phyloP scores from a whole-genome alignment of 2,329 filamentous ascomycete genomes.

The Albifimbria verrucaria region DNA sequence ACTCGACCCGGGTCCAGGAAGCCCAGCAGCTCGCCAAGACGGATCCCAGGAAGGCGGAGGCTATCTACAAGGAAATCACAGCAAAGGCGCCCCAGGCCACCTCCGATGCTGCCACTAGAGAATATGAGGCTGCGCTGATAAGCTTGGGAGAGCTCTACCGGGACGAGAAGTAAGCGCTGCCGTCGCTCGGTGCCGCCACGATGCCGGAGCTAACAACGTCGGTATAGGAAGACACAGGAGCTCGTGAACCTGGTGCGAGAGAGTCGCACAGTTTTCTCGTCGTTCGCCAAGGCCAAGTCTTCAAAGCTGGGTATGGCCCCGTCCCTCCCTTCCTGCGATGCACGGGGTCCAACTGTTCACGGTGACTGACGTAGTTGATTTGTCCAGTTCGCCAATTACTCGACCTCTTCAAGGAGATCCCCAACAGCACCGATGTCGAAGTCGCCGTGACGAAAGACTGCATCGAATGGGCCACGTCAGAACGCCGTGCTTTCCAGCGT shows the following conservation, averaged over 20 bases:
- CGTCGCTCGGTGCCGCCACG: background rate
- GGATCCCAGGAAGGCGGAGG: conserved; percentile 79
- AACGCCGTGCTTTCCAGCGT: conserved; percentile 92
- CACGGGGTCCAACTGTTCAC: background rate
- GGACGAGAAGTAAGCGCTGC: conserved; percentile 68
- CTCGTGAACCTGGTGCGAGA: conserved; percentile 87
- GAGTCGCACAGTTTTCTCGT: conserved; percentile 86
- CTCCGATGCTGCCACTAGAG: conserved; percentile 78
- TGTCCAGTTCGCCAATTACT: conserved; percentile 87
- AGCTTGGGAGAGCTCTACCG: conserved; percentile 89
- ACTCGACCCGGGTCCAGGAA: conserved; percentile 73
- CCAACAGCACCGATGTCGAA: conserved; percentile 91
- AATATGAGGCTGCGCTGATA: conserved; percentile 88
- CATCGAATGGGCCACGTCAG: conserved; percentile 97
- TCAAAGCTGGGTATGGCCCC: conserved; percentile 82
- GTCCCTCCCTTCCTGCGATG: too few relatives aligned
- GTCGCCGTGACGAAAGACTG: conserved; percentile 95
- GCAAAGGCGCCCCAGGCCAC: conserved; percentile 79
- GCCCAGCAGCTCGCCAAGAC: conserved; percentile 80
- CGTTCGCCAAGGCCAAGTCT: conserved; percentile 98
- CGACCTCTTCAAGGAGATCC: conserved; percentile 90
- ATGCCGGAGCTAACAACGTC: conserved; percentile 20
- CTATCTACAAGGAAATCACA: conserved; percentile 85
- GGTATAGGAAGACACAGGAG: conserved; percentile 69
- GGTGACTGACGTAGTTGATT: conserved; percentile 2